phyloP scores from a whole-genome alignment of 78 protist species.

The Tieghemostelium lacteum region DNA sequence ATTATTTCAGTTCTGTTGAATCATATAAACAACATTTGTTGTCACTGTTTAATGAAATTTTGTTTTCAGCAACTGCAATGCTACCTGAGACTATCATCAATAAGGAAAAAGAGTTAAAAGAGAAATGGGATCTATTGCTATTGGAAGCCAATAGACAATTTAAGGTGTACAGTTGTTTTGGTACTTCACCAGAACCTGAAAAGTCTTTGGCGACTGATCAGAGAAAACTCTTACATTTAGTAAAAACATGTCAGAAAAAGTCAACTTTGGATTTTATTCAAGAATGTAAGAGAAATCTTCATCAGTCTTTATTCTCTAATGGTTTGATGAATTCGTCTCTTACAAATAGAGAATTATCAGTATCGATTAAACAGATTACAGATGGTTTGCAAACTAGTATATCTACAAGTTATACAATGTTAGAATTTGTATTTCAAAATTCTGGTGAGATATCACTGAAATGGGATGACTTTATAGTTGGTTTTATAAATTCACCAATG shows the following conservation, averaged over 20 bases:
- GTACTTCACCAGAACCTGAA: constrained; percentile 29
- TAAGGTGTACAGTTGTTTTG: constrained; percentile 43
- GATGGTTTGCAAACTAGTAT: constrained; percentile 42
- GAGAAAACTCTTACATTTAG: not conserved
- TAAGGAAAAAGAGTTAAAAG: not conserved
- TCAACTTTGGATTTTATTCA: constrained; percentile 7
- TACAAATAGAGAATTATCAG: not conserved
- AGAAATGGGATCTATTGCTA: constrained; percentile 23
- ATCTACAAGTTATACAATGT: constrained; percentile 5
- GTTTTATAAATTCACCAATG: constrained; percentile 16
- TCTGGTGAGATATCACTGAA: not conserved
- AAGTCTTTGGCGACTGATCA: constrained; percentile 17
- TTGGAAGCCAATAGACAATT: constrained; percentile 63
- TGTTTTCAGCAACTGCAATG: not conserved
- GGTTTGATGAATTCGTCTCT: constrained; percentile 4
- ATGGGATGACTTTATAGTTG: not conserved
- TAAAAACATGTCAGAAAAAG: not conserved
- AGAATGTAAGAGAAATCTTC: constrained; percentile 22
- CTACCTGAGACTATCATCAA: not conserved
- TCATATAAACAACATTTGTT: constrained; percentile 2
- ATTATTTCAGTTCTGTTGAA: not conserved
- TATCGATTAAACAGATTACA: not conserved
- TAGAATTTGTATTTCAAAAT: no score
- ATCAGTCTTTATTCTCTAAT: constrained; percentile 9
- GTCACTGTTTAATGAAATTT: not conserved